phyloP scores from a whole-genome alignment of 176 grass and related monocot genomes.

The Typha latifolia region DNA sequence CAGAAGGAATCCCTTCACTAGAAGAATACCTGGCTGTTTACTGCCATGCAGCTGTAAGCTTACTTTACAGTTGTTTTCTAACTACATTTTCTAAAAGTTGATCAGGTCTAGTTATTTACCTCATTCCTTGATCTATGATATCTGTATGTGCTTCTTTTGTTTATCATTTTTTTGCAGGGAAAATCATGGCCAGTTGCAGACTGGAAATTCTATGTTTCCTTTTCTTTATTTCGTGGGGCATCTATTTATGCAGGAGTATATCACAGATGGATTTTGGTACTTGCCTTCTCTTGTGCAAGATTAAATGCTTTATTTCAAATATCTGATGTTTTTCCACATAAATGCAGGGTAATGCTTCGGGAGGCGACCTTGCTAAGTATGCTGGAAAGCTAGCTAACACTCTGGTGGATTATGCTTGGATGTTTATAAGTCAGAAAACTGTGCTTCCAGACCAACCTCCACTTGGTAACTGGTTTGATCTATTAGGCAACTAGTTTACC shows the following conservation, averaged over 20 bases:
- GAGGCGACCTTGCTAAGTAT: conserved; percentile 79
- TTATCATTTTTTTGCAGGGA: conserved; percentile 35
- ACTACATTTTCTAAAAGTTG: not conserved
- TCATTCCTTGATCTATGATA: too few relatives aligned
- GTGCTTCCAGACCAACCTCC: conserved; percentile 43
- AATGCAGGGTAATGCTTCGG: conserved; percentile 92
- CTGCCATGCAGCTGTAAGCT: conserved; percentile 64
- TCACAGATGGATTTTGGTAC: conserved; percentile 95
- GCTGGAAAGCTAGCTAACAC: conserved; percentile 37
- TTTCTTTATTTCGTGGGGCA: conserved; percentile 86
- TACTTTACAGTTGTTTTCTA: conserved; percentile 13
- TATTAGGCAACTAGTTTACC: too few relatives aligned
- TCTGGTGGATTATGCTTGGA: conserved; percentile 70
- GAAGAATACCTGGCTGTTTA: conserved; percentile 80
- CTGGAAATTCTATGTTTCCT: conserved; percentile 86
- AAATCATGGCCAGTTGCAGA: conserved; percentile 72
- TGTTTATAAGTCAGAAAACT: conserved; percentile 53
- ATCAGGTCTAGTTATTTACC: not conserved
- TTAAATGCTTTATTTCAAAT: conserved; percentile 7
- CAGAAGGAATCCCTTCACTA: conserved; percentile 83
- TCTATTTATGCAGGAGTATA: conserved; percentile 89
- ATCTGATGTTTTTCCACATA: conserved; percentile 30
- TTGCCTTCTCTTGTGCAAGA: conserved; percentile 1
- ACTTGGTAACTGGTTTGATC: conserved; percentile 39
- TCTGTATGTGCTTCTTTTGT: not conserved